phyloP scores from a whole-genome alignment of 805 yeast genomes.

The Jamesozyma lodderae region DNA sequence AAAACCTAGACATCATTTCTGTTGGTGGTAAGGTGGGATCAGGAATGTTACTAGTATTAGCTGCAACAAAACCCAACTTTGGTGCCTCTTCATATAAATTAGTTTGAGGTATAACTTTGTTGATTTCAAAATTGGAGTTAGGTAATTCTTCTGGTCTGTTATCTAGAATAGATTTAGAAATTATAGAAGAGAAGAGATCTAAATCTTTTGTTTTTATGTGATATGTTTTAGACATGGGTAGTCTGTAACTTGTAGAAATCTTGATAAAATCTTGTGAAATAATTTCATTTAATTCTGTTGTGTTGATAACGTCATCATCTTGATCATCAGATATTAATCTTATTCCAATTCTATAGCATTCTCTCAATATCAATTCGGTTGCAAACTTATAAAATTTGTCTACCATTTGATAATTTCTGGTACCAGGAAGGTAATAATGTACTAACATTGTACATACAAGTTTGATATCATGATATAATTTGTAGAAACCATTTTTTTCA shows the following conservation, averaged over 20 bases:
- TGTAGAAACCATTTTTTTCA: conserved; percentile 37
- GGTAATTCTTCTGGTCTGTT: conserved; percentile 61
- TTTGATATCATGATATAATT: conserved; percentile 58
- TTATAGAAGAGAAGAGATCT: conserved; percentile 72
- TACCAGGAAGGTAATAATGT: conserved; percentile 40
- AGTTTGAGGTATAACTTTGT: conserved; percentile 55
- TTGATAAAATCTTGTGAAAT: conserved; percentile 51
- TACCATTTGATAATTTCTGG: conserved; percentile 40
- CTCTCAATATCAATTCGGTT: conserved; percentile 55
- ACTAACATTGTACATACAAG: conserved; percentile 44
- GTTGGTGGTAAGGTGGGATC: conserved; percentile 44
- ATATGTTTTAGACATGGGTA: conserved; percentile 56
- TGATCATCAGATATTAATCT: conserved; percentile 11
- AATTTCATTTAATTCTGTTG: conserved; percentile 30
- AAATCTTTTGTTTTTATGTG: conserved; percentile 51
- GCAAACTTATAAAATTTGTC: conserved; percentile 58
- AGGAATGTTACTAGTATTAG: conserved; percentile 37
- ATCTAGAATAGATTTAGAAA: conserved; percentile 64
- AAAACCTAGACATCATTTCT: conserved; percentile 44
- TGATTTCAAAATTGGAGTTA: conserved; percentile 49
- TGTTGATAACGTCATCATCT: conserved; percentile 17
- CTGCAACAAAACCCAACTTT: conserved; percentile 39
- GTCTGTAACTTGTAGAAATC: conserved; percentile 44
- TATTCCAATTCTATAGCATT: conserved; percentile 40
- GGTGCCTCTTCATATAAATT: conserved; percentile 32